Base-by-base conservation (phyloP, 129 eudicot species). In the Chrysanthemum makinoi region DNA sequence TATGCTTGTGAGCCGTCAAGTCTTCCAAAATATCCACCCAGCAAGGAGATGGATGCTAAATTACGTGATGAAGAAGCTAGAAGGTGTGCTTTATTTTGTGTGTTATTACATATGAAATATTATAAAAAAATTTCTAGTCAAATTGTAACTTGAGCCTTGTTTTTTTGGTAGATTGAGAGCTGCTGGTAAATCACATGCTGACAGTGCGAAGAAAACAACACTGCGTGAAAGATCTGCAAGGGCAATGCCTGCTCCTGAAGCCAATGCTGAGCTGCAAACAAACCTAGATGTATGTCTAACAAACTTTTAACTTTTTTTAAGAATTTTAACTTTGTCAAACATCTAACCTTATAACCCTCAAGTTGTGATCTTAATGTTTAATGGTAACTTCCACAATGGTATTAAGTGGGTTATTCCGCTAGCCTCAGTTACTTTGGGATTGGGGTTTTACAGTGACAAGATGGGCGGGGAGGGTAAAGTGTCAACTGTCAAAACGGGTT, bases 21-120 rank as follows among this genome's bases (percentile, higher is more conserved):
- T 80, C 93, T 91, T 73, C 97, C 97, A 26, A 91, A 88, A 70
- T 91, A 91, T 80, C 97, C 97, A 79, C 97, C 97, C 3, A 91
- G 86, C 80, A 91, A 91, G 83, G 97, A 91, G 84, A 91, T 91
- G 93, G 97, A 91, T 81, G 97, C 96, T 61, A 91, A 88, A 79
- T 79, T 90, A 58, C 93, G 97, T 2, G 97, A 88, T 75, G 96
- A 91, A 82, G 96, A 88, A 82, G 90, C 97, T 66, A 72, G 97
- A 88, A 91, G 97, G 97, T 91, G 44, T 73, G 85, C 58, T 14
- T 0, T 0, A 39, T 39, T 39, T 76, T 57, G 48, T 16, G 15
- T 18, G 10, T 56, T 55, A 74, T 18, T 55, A n/a, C n/a, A 43
- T 28, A 16, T 9, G 69, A 69, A 68, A 16, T 59, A 46, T 47